A percentile compares a stretch with the other conserved stretches of the same genome.
phyloP scores from a whole-genome alignment of 257 asterid species.

The Gentiana straminea region DNA sequence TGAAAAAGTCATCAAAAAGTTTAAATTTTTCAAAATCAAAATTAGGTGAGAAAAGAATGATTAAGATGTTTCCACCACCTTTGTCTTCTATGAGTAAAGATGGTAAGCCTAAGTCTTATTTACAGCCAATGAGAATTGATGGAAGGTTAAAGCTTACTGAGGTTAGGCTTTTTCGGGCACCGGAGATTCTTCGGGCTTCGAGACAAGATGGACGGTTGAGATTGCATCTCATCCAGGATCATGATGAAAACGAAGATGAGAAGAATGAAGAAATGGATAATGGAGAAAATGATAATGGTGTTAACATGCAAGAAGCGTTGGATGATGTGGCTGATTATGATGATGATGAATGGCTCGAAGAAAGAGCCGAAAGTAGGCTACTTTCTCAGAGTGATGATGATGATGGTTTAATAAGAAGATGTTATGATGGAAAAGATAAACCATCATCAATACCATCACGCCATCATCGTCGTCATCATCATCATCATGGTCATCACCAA shows the following conservation, averaged over 20 bases:
- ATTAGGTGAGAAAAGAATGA: constrained; percentile 8
- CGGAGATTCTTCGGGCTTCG: constrained; percentile 16
- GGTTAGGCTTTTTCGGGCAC: constrained; percentile 13
- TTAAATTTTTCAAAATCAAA: background rate
- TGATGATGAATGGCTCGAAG: constrained; percentile 9
- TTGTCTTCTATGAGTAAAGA: constrained; percentile 19
- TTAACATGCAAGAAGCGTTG: background rate
- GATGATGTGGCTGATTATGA: background rate
- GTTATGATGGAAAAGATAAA: constrained; percentile 10
- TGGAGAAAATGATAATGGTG: background rate
- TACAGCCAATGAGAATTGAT: constrained; percentile 24
- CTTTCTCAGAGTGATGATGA: constrained; percentile 11
- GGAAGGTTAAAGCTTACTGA: constrained; percentile 25
- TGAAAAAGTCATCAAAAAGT: background rate
- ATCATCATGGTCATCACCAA: constrained; percentile 10
- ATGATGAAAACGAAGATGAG: background rate
- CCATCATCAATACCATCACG: constrained; percentile 6
- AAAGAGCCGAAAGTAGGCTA: constrained; percentile 9
- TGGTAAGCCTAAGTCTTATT: constrained; percentile 23
- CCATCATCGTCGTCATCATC: constrained; percentile 12
- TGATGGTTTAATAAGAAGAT: constrained; percentile 15
- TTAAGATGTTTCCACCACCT: constrained; percentile 28
- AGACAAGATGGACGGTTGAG: constrained; percentile 30
- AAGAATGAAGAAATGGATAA: background rate
- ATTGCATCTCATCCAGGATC: constrained; percentile 18